These are phyloP conservation scores for Cucumis cinereus DNA, from an alignment of 306 rosid species.

Conservation along the genomic window DNA sequence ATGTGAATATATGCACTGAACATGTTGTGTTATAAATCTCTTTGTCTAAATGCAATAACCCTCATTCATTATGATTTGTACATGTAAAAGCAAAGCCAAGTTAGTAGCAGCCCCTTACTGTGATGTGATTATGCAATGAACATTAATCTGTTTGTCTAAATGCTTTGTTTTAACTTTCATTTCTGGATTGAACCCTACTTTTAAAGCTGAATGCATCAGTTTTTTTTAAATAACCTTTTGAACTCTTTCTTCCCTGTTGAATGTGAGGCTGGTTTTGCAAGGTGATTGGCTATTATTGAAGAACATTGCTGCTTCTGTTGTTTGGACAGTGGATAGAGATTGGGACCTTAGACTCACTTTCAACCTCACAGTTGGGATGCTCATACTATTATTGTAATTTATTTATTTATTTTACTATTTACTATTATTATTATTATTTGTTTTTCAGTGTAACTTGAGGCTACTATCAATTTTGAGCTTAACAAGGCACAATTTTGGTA, in stretches of 20 bases:
- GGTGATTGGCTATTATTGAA: neutral
- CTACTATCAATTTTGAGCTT: neutral
- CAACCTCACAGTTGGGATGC: neutral
- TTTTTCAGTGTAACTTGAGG: neutral
- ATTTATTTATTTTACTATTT: neutral
- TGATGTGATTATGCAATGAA: conserved; percentile 1
- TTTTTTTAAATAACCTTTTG: neutral
- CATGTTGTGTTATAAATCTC: conserved; percentile 4
- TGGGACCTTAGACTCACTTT: neutral
- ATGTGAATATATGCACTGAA: neutral
- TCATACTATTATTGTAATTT: neutral
- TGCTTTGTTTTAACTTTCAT: conserved; percentile 1
- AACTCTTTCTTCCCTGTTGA: neutral
- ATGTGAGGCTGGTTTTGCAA: neutral
- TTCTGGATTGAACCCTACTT: conserved; percentile 5
- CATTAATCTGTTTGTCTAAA: conserved; percentile 3
- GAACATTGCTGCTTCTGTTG: conserved; percentile 1
- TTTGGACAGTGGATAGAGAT: neutral
- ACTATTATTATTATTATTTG: neutral
- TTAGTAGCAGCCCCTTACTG: neutral
- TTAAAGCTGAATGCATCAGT: neutral
- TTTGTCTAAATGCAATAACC: conserved; percentile 4
- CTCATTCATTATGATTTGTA: neutral
- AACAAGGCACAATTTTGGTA: neutral
- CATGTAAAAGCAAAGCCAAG: neutral